Evolutionary conservation across 768 basidiomycete species (phyloP), one percentile per base, ranked within the genome.

Genomic region (Crepidotus variabilis): DNA sequence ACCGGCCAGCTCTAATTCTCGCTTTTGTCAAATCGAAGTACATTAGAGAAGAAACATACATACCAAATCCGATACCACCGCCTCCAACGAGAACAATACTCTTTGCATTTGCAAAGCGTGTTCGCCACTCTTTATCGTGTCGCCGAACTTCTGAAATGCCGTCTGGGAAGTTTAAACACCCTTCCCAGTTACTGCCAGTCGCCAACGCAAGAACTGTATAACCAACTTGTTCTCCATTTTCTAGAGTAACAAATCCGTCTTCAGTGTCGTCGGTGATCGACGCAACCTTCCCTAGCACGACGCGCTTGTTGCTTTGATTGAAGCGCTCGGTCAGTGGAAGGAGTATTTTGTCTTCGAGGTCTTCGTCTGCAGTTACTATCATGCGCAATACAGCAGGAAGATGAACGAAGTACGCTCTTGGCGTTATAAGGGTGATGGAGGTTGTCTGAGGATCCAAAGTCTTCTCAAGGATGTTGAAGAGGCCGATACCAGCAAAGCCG

Each of bases 161-260:
- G 13, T 63, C 56, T 1, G 75, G 75, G 24, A 75, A 64, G 2
- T 66, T 59, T 8, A 76, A 50, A 1, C 71, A 65, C 0, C 78
- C 82, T 16, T 63, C 67, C 80, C 79, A 86, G 6, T 57, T 64
- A 14, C 74, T 73, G 1, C 84, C 86, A 0, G 84, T 74, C 0
- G 82, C 79, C 43, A 87, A 67, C n/a, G 85, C 75, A 51, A 87
- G 76, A n/a, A 76, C 69, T 18, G 78, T 74, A 60, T 81, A 86
- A 2, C 65, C 52, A 13, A 86, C 56, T 50, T 67, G 59, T 28
- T 79, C 72, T 14, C 80, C 82, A 55, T 69, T 66, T 24, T 73
- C 72, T 9, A 85, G 74, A 3, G 78, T 62, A 16, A 85, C 74
- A 0, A 61, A 55, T 0, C 82, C 79, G 9, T 78, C 57, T 6